Evolutionary conservation across 176 grass and related monocot genomes (phyloP).

Genomic region (Thinopyrum elongatum): DNA sequence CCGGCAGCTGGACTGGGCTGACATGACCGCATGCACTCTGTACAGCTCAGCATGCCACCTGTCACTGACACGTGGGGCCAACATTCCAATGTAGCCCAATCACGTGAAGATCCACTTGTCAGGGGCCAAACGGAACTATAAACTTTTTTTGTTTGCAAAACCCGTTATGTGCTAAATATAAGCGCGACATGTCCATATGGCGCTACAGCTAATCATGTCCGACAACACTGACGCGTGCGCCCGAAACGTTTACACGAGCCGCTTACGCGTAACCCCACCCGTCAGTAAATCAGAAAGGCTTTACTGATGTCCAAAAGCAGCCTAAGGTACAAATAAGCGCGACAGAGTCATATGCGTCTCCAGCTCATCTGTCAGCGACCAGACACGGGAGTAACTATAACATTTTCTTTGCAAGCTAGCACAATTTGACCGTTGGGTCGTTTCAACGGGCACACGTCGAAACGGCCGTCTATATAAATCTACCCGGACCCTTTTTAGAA

Average conservation of each 20-base stretch:
- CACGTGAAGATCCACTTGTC: constrained; percentile 20
- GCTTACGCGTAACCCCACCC: background rate
- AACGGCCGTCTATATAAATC: background rate
- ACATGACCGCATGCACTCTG: constrained; percentile 34
- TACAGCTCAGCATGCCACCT: constrained; percentile 32
- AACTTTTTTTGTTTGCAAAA: background rate
- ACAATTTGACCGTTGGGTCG: background rate
- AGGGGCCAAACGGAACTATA: background rate
- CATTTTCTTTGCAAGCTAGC: too few species aligned
- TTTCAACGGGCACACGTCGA: accelerated
- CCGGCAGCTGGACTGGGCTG: constrained; percentile 44
- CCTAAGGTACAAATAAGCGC: constrained; percentile 7
- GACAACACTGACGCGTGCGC: background rate
- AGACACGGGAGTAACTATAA: background rate
- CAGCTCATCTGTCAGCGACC: constrained; percentile 13
- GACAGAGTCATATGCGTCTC: constrained; percentile 33
- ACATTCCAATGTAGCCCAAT: background rate
- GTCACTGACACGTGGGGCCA: constrained; percentile 8
- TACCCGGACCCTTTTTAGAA: background rate
- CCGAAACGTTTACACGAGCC: background rate
- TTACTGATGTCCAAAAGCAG: background rate
- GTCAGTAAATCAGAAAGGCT: background rate
- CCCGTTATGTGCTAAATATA: background rate
- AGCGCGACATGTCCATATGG: background rate
- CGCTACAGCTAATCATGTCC: constrained; percentile 7